Evolutionary conservation across 306 rosid genomes (phyloP).

Genomic region (Biancaea sappan): DNA sequence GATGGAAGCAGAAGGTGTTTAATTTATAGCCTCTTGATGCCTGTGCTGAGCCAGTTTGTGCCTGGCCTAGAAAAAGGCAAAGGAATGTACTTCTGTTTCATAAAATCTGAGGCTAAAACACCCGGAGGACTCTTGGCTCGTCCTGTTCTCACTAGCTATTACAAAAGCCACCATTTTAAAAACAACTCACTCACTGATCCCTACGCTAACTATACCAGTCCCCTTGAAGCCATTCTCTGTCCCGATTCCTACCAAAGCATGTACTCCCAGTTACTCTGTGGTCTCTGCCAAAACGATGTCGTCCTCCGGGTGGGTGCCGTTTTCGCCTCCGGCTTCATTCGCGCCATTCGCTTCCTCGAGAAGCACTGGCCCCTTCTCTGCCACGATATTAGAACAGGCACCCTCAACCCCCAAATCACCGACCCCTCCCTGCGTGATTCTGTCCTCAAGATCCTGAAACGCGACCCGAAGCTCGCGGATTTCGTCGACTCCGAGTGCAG

Average conservation of each 20-base stretch:
- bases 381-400: slow-evolving; percentile 69
- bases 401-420: slow-evolving; percentile 45
- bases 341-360: slow-evolving; percentile 74
- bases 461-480: slow-evolving; percentile 66
- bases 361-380: slow-evolving; percentile 67
- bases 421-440: slow-evolving; percentile 60
- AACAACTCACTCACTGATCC: slow-evolving; percentile 67
- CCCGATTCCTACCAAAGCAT: slow-evolving; percentile 89
- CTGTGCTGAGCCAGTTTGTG: slow-evolving; percentile 74
- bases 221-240: slow-evolving; percentile 78
- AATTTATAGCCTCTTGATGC: slow-evolving; percentile 71
- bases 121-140: slow-evolving; percentile 77
- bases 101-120: slow-evolving; percentile 77
- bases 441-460: slow-evolving; percentile 49
- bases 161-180: slow-evolving; percentile 73
- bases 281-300: slow-evolving; percentile 66
- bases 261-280: slow-evolving; percentile 85
- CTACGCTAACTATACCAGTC: slow-evolving; percentile 85
- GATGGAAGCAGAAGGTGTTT: slow-evolving; percentile 62
- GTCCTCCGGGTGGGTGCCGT: slow-evolving; percentile 80
- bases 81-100: slow-evolving; percentile 92
- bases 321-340: slow-evolving; percentile 84
- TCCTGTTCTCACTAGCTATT: slow-evolving; percentile 79
- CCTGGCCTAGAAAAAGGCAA: slow-evolving; percentile 73
- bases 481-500: slow-evolving; percentile 59